Percentiles rank a stretch among this genome's conserved stretches.
Conservation (phyloP, 2,329 filamentous ascomycete genomes). For the Arthrobotrys conoides region DNA sequence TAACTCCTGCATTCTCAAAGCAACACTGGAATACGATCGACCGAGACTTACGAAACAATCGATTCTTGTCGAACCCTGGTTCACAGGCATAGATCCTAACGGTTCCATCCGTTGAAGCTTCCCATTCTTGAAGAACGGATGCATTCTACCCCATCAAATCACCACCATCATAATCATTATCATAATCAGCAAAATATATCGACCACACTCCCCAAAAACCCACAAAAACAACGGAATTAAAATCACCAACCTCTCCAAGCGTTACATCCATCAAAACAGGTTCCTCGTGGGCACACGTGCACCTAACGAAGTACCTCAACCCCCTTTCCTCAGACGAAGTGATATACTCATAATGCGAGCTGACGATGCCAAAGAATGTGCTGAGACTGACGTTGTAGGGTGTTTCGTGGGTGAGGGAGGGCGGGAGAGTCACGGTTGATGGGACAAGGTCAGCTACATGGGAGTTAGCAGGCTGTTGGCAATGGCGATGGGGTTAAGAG, state of each 20-base stretch:
- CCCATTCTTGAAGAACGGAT: background rate
- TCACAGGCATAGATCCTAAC: background rate
- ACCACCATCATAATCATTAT: background rate
- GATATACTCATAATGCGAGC: background rate
- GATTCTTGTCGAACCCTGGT: background rate
- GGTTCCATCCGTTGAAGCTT: background rate
- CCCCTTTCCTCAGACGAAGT: background rate
- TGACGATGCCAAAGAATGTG: background rate
- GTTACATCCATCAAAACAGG: no score
- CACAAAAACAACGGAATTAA: no score
- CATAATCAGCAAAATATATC: no score
- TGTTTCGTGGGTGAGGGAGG: background rate
- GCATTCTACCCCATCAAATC: background rate
- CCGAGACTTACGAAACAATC: background rate
- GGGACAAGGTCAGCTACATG: background rate
- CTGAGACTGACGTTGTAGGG: background rate
- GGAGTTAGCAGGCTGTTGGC: background rate
- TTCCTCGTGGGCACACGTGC: no score
- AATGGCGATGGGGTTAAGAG: no score
- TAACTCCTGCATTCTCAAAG: background rate
- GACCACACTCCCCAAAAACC: no score
- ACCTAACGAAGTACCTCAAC: no score
- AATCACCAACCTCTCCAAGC: no score
- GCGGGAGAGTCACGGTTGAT: background rate
- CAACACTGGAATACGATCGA: background rate